Base-by-base conservation (phyloP, 163 green algal genomes). In the Scenedesmus sp. region DNA sequence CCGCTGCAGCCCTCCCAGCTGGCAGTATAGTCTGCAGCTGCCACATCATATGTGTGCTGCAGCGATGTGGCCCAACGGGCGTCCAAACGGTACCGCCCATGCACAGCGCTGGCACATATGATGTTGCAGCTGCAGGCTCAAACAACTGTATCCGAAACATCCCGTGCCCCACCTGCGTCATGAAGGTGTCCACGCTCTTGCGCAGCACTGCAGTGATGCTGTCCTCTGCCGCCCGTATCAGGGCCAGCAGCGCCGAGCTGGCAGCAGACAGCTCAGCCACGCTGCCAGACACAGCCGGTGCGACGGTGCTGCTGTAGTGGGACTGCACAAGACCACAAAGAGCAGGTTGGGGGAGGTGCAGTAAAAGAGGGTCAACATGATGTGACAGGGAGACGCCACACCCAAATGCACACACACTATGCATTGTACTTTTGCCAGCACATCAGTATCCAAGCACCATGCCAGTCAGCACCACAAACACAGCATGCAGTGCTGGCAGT, bases 161-260 rank as follows among this genome's bases (percentile, higher is more conserved):
- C 67, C 67, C 67, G 6, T 79, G 34, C 7, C 56, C n/a, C 86
- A 92, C 92, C 85, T 83, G 52, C 54, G 20, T 55, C 60, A 92
- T 86, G 64, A 90, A 94, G 59, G 88, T 62, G 59, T 94, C 92
- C 46, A 92, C 87, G 15, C 67, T 84, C 62, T 91, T 92, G 59
- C 94, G 85, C 60, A 97, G 92, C 87, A 92, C 92, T 52, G 90
- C 64, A 26, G 95, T 84, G 54, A 97, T 92, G n/a, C 93, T 89
- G 60, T 96, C 93, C 86, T 97, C 94, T 15, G 93, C 93, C 0
- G 94, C 95, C 9, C 86, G 84, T 15, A 97, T 77, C 60, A 97
- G 85, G 4, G 94, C 92, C 3, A 95, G 86, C 86, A 97, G 83
- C 23, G 94, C 96, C 46, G 90, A 89, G 54, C 79, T 60, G 85